These are phyloP conservation scores for Gloeophyllum trabeum DNA, from an alignment of 768 basidiomycete genomes.

Conservation along the genomic window DNA sequence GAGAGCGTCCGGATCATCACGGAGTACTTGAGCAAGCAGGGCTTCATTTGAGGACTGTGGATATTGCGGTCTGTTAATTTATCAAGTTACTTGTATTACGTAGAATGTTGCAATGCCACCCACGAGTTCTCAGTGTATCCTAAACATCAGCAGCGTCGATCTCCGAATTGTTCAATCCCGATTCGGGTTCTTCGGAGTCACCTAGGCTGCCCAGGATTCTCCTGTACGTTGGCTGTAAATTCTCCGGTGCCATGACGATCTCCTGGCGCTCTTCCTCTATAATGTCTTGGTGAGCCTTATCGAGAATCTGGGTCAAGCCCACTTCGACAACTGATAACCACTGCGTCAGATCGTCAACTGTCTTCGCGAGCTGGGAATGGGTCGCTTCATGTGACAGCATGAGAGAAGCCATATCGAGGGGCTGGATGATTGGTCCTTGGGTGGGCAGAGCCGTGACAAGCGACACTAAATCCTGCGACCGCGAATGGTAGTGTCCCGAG, in stretches of 20 bases:
- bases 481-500: too few relatives aligned
- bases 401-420: conserved; percentile 57
- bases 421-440: conserved; percentile 37
- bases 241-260: too few relatives aligned
- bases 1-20: conserved; percentile 72
- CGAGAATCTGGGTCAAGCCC: conserved; percentile 61
- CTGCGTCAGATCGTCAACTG: conserved; percentile 62
- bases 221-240: too few relatives aligned
- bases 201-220: too few relatives aligned
- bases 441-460: too few relatives aligned
- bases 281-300: conserved; percentile 33
- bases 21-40: conserved; percentile 63
- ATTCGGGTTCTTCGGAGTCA: not conserved
- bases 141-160: too few relatives aligned
- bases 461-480: too few relatives aligned
- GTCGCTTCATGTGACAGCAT: conserved; percentile 45
- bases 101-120: too few relatives aligned
- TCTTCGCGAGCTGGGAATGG: conserved; percentile 58
- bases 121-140: too few relatives aligned
- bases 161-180: not conserved
- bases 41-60: conserved; percentile 33
- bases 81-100: not conserved
- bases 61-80: not conserved
- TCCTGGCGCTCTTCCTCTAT: conserved; percentile 61
- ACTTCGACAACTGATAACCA: conserved; percentile 70